These are phyloP conservation scores for Cyberlindnera japonica DNA, from an alignment of 805 yeast genomes.

Conservation along the genomic window DNA sequence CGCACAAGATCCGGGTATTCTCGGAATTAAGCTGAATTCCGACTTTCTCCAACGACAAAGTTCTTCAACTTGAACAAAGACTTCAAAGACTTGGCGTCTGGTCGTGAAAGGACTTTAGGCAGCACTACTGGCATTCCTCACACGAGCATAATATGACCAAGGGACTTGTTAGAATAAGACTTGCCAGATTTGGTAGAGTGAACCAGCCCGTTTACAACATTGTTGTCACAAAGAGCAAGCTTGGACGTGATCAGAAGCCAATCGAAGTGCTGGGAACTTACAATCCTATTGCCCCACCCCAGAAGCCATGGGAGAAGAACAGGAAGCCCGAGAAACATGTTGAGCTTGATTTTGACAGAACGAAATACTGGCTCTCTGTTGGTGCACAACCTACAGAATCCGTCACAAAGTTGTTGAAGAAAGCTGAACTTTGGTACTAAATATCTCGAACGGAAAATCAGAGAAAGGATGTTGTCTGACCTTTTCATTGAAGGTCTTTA, in stretches of 20 bases:
- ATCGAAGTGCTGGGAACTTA: conserved; percentile 95
- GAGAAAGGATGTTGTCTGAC: neutral
- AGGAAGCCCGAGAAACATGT: conserved; percentile 70
- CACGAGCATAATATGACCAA: conserved; percentile 50
- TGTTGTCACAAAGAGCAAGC: conserved; percentile 71
- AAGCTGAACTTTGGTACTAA: conserved; percentile 58
- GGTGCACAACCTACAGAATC: conserved; percentile 94
- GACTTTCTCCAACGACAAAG: conserved; percentile 3
- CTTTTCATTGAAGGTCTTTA: neutral
- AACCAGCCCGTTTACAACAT: conserved; percentile 88
- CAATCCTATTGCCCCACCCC: conserved; percentile 74
- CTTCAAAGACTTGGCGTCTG: too few relatives aligned
- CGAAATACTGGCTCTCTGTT: conserved; percentile 95
- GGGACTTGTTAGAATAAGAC: conserved; percentile 79
- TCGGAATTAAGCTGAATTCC: too few relatives aligned
- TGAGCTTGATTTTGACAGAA: conserved; percentile 78
- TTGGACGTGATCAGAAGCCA: conserved; percentile 86
- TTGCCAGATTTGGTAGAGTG: conserved; percentile 90
- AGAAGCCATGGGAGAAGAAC: conserved; percentile 55
- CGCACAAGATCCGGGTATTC: conserved; percentile 5
- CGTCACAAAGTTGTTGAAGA: conserved; percentile 70
- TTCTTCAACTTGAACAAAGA: neutral
- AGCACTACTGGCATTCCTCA: too few relatives aligned
- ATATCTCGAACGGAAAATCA: neutral
- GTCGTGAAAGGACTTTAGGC: too few relatives aligned